Conservation (phyloP, 176 grass and related monocot species). For the Avena atlantica region DNA sequence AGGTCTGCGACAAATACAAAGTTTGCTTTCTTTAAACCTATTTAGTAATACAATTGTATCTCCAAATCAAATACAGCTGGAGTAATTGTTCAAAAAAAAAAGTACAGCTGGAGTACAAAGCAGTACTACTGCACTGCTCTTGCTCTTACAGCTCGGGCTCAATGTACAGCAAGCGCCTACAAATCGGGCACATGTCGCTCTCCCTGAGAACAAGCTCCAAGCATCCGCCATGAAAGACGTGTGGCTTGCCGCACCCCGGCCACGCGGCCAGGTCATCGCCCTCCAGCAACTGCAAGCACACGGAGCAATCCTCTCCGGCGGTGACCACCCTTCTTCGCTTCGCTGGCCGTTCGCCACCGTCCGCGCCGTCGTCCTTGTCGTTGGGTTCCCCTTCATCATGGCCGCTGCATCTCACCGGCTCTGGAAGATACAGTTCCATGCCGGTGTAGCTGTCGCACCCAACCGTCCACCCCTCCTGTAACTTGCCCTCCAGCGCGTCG, state of each 20-base stretch:
- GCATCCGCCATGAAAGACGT: conserved; percentile 43
- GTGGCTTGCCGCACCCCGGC: conserved; percentile 30
- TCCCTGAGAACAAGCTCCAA: neutral
- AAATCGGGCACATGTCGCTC: neutral
- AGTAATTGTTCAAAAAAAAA: no score
- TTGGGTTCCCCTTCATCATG: neutral
- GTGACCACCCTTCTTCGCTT: conserved; percentile 18
- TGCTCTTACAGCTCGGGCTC: neutral
- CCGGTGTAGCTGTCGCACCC: neutral
- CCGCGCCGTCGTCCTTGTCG: neutral
- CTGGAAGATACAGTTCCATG: conserved; percentile 33
- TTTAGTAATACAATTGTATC: no score
- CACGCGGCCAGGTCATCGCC: conserved; percentile 2
- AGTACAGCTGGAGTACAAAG: no score
- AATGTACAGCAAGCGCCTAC: neutral
- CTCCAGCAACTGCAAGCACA: conserved; percentile 16
- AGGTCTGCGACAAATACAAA: no score
- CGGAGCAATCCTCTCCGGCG: conserved; percentile 21
- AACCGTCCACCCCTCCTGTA: neutral
- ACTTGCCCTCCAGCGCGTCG: neutral
- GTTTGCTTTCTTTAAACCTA: no score
- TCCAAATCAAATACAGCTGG: no score
- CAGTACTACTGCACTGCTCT: no score
- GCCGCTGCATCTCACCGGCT: neutral
- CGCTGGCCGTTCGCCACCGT: neutral